Conservation (phyloP, 2,329 filamentous ascomycete genomes). For the Diaporthe citri region DNA sequence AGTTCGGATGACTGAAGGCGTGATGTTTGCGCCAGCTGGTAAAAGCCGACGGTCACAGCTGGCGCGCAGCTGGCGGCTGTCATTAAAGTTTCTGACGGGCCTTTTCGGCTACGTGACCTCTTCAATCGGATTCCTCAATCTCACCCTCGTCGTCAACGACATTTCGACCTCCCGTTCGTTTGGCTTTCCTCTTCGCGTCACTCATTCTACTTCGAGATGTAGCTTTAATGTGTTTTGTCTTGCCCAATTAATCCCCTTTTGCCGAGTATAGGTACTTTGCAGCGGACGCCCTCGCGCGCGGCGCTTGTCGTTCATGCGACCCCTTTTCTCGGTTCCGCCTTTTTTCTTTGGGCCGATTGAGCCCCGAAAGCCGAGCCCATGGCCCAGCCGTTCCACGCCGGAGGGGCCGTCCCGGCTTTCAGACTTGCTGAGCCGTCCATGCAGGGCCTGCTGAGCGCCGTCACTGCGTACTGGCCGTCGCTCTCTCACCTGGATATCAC, state of each 20-base stretch:
- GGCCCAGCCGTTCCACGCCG: constrained; percentile 41
- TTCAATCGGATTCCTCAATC: constrained; percentile 19
- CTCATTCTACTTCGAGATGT: constrained; percentile 22
- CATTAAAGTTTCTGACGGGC: constrained; percentile 29
- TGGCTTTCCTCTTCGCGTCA: constrained; percentile 13
- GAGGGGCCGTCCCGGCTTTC: constrained; percentile 35
- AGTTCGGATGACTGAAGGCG: not conserved
- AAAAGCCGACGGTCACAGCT: accelerated
- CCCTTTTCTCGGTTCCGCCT: constrained; percentile 32
- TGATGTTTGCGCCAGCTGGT: constrained; percentile 18
- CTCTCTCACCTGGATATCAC: constrained; percentile 54
- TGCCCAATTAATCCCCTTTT: not conserved
- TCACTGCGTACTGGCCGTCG: constrained; percentile 29
- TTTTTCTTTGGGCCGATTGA: constrained; percentile 16
- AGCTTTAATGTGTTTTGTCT: constrained; percentile 12
- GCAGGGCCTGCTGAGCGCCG: not conserved
- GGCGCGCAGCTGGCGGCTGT: not conserved
- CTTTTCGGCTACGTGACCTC: constrained; percentile 30
- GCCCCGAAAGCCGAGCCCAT: constrained; percentile 33
- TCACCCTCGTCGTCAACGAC: not conserved
- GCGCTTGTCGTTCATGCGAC: constrained; percentile 30
- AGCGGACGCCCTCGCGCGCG: not conserved
- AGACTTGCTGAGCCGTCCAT: constrained; percentile 19
- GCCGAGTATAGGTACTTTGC: not conserved
- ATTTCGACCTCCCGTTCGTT: constrained; percentile 2